Evolutionary conservation across 371 early-diverging fungal species (phyloP), one percentile per base, ranked within the genome.

Genomic region (Rhizopus sp.): DNA sequence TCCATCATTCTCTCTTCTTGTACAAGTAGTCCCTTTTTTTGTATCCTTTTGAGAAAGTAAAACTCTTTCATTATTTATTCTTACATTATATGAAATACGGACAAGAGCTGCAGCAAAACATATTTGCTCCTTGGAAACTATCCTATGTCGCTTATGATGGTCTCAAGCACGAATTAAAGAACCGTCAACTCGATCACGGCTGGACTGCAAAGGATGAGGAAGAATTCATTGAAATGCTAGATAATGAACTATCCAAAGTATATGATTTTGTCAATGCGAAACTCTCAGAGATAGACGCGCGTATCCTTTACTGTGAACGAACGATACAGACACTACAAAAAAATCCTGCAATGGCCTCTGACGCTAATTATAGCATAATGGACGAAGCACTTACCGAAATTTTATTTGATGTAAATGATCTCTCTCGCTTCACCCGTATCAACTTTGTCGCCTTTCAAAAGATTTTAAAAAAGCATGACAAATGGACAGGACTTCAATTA

Each of bases 361-460:
- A 72, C 2, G 82, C 81, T 35, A 83, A 83, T 34, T 73, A 71
- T 55, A 50, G 42, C 9, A 66, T 70, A 13, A 82, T 92, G 49
- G 86, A 90, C 53, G 77, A 86, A 13, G 88, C 91, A 48, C 87
- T 93, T 50, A 80, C 86, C 57, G 69, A 76, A 8, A 85, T 94
- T 40, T 82, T 91, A 32, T 76, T 77, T 54, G 94, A 95, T 63
- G 81, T 93, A 34, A 89, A 86, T 64, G 90, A 92, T 59, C 82
- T 95, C 15, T 86, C 93, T 41, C 89, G 88, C 74, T 97, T 89
- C 72, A 87, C 91, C 4, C 87, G 95, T 13, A 74, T 95, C 57
- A 97, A 97, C 80, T 92, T 90, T 64, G 84, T 93, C 15, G 97
- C 93, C n/a, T 93, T 96, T 61, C 82, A 94, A 61, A 96, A 93